phyloP scores from a whole-genome alignment of 2,329 filamentous ascomycete species.

The Amylocarpus encephaloides region DNA sequence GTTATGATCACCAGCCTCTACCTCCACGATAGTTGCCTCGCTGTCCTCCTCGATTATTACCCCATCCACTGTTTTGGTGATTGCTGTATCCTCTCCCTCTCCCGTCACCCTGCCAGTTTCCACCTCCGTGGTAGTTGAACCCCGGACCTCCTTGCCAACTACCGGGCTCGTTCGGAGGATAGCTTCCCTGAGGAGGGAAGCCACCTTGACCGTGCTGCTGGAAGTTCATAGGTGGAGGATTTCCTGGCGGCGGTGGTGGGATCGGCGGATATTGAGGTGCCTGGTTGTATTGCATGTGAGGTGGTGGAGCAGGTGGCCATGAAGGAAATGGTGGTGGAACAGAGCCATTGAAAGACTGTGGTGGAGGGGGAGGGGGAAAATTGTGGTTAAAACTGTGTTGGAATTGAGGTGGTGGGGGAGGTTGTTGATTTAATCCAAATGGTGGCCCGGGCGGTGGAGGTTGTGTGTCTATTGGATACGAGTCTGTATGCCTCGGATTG shows the following conservation, averaged over 20 bases:
- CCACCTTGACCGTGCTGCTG: slow-evolving; percentile 13
- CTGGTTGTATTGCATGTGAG: slow-evolving; percentile 18
- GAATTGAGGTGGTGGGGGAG: slow-evolving; percentile 16
- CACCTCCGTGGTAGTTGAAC: neutral
- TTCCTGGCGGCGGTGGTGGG: slow-evolving; percentile 24
- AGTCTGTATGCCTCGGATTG: slow-evolving; percentile 8
- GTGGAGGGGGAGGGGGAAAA: slow-evolving; percentile 24
- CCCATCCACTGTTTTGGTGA: slow-evolving; percentile 8
- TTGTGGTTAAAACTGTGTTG: slow-evolving; percentile 23
- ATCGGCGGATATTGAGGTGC: slow-evolving; percentile 13
- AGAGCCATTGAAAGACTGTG: slow-evolving; percentile 9
- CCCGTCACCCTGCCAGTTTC: slow-evolving; percentile 19
- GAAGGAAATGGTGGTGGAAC: slow-evolving; percentile 4
- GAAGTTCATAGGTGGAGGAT: slow-evolving; percentile 13
- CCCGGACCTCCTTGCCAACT: slow-evolving; percentile 19
- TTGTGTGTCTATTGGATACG: slow-evolving; percentile 5
- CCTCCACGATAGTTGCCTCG: slow-evolving; percentile 26
- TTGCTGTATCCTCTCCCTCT: slow-evolving; percentile 13
- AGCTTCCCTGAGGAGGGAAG: slow-evolving; percentile 10
- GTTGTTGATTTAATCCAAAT: slow-evolving; percentile 11
- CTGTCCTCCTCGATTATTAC: slow-evolving; percentile 25
- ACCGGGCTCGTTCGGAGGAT: slow-evolving; percentile 19
- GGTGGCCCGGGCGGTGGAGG: slow-evolving; percentile 12
- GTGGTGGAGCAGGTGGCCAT: slow-evolving; percentile 18
- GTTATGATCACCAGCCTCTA: slow-evolving; percentile 17